phyloP scores from a whole-genome alignment of 257 asterid genomes.

The Craterostigma plantagineum region DNA sequence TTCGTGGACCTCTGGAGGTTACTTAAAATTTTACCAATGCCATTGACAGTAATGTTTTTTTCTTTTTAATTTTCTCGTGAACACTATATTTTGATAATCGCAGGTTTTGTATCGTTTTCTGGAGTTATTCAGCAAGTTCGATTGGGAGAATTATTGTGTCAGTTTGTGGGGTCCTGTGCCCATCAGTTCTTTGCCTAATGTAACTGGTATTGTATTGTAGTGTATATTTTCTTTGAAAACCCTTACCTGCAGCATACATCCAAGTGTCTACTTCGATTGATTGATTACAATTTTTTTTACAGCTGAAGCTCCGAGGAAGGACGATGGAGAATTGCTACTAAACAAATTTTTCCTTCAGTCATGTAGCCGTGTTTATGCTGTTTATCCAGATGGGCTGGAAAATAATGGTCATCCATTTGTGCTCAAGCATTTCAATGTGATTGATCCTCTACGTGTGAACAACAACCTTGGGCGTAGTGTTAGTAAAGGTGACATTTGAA shows the following conservation, averaged over 20 bases:
- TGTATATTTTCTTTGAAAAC: conserved; percentile 4
- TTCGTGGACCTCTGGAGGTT: conserved; percentile 97
- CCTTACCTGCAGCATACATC: neutral
- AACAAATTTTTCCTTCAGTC: conserved; percentile 86
- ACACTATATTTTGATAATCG: conserved; percentile 3
- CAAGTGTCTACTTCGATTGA: neutral
- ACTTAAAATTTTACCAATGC: conserved; percentile 3
- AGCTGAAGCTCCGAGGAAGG: conserved; percentile 89
- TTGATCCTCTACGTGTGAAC: conserved; percentile 93
- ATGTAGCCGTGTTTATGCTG: conserved; percentile 82
- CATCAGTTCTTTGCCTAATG: conserved; percentile 75
- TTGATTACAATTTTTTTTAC: conserved; percentile 13
- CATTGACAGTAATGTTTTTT: no score
- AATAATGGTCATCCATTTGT: conserved; percentile 73
- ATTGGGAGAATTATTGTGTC: conserved; percentile 91
- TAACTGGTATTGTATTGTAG: conserved; percentile 49
- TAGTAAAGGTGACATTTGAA: conserved; percentile 60
- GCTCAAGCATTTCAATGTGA: conserved; percentile 84
- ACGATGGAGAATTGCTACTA: conserved; percentile 69
- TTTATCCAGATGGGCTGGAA: conserved; percentile 74
- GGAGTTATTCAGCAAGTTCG: conserved; percentile 97
- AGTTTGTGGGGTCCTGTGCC: conserved; percentile 99
- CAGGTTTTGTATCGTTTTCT: conserved; percentile 98
- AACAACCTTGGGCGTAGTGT: conserved; percentile 99
- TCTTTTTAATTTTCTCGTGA: no score